Base-by-base conservation (phyloP, 1,139 yeast genomes). In the Saccharomyces pastorianus region DNA sequence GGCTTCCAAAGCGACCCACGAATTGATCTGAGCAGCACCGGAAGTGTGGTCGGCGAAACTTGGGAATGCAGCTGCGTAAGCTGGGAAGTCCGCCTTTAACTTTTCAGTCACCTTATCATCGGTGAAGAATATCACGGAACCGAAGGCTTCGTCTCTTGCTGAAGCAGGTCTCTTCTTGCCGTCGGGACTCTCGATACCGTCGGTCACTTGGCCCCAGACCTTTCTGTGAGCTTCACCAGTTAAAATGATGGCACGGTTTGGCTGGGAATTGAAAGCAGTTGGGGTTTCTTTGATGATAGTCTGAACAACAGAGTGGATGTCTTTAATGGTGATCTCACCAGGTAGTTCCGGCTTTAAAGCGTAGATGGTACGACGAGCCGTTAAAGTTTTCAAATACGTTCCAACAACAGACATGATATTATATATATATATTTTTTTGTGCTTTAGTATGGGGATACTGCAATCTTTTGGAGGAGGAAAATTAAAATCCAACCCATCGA, bases 191-290 rank as follows among this genome's bases (percentile, higher is more conserved):
- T 69, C 71, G 52, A 73, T 66, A 54, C 70, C 65, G 20, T 66
- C 66, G 50, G 65, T 66, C 34, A 72, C 76, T 9, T 65, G 54
- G 54, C 66, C 66, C 81, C 81, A 77, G 23, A 76, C 72, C 53
- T 69, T 60, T 55, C 70, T 71, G 70, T 75, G 78, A 49, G 73
- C 59, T 3, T 63, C 74, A 54, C 78, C 80, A 56, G 71, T 69
- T 50, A 75, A 54, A 56, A 75, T 68, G 23, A 73, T 60, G 14
- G 78, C 77, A 50, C 80, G 72, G 63, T 73, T 68, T 48, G 73
- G 69, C 64, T 77, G 81, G 48, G 75, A 72, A 71, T 77, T 76
- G 73, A 74, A 75, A n/a, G 76, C 66, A 17, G 78, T 73, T 61
- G 79, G 78, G 6, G 76, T 72, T 63, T 74, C 66, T 61, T 72